phyloP scores from a whole-genome alignment of 2,329 filamentous ascomycete species.

The Pseudofabraea citricarpa region DNA sequence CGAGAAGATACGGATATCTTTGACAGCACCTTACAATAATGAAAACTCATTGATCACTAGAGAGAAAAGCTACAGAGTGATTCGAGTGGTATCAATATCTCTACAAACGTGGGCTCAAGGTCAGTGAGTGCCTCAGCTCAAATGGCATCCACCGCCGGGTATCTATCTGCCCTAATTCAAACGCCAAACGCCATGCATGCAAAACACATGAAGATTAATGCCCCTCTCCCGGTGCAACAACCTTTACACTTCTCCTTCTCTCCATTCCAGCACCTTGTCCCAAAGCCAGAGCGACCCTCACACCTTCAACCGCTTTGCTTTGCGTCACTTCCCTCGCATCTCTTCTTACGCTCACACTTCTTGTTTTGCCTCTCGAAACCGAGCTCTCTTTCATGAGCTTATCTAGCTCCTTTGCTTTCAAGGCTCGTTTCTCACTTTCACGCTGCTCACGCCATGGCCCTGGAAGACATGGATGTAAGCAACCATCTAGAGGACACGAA shows the following conservation, averaged over 20 bases:
- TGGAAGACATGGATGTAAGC: constrained; percentile 58
- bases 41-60: no score
- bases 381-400: constrained; percentile 19
- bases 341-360: constrained; percentile 31
- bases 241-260: constrained; percentile 61
- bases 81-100: no score
- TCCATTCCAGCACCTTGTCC: constrained; percentile 40
- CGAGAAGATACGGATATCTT: no score
- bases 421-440: constrained; percentile 28
- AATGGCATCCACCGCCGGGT: constrained; percentile 2
- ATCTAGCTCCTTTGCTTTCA: constrained; percentile 42
- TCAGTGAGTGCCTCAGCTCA: no score
- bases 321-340: constrained; percentile 52
- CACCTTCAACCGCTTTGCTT: constrained; percentile 56
- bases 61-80: no score
- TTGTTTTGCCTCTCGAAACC: constrained; percentile 10
- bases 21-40: no score
- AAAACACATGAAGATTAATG: neutral
- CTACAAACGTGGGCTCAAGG: no score
- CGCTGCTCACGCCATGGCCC: constrained; percentile 46
- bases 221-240: constrained; percentile 33
- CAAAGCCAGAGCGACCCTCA: constrained; percentile 44
- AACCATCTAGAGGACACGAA: constrained; percentile 61
- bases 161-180: neutral
- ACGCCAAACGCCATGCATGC: neutral